Evolutionary conservation across 2,329 filamentous ascomycete species (phyloP).

Genomic region (Septoria linicola): DNA sequence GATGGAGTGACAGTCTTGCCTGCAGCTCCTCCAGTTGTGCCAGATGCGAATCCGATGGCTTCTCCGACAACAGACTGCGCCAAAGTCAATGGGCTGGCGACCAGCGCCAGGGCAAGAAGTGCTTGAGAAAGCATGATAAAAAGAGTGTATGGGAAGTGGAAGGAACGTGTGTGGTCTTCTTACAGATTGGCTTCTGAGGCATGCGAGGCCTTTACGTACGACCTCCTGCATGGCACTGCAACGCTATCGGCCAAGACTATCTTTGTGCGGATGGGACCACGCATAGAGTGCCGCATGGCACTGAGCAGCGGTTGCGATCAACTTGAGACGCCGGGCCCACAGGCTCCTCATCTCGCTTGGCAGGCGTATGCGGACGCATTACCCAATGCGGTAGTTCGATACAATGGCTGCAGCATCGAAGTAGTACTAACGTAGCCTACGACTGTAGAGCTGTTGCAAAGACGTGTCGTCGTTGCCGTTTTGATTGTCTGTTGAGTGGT

Average conservation of each 20-base stretch:
- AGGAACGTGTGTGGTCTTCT: neutral
- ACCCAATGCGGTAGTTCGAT: neutral
- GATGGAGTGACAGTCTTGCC: constrained; percentile 41
- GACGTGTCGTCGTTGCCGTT: neutral
- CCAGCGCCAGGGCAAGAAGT: constrained; percentile 51
- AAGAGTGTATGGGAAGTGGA: neutral
- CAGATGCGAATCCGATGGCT: constrained; percentile 52
- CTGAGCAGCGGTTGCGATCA: neutral
- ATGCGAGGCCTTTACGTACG: neutral
- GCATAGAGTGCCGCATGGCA: neutral
- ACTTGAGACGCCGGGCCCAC: constrained; percentile 8
- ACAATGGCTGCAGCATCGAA: neutral
- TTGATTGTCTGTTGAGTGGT: neutral
- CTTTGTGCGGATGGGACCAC: neutral
- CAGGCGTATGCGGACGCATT: neutral
- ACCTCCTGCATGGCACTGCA: neutral
- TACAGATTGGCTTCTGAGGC: neutral
- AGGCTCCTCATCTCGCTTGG: constrained; percentile 10
- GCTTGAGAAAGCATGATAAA: constrained; percentile 10
- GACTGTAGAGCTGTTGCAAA: neutral
- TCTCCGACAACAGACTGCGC: constrained; percentile 32
- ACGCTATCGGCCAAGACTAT: neutral
- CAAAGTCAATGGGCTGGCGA: constrained; percentile 46
- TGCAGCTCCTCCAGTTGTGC: constrained; percentile 60
- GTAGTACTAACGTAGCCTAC: neutral